Conservation (phyloP, 352 stramenopile genomes). For the Pilasporangium apinafurcum region DNA sequence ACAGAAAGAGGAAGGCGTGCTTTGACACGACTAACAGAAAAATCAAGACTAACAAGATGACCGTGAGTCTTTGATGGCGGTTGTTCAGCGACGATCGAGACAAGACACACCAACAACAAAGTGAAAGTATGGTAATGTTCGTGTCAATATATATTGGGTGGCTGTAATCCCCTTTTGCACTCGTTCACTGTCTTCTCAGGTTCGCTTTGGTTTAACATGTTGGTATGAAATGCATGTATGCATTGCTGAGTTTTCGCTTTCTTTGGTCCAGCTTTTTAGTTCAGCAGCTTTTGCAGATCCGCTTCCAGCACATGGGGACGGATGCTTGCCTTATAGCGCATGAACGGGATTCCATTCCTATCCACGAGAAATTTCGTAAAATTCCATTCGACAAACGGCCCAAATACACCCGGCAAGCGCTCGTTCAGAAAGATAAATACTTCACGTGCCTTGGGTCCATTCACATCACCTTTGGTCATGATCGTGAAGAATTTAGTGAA, state of each 20-base stretch:
- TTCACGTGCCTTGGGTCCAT: conserved; percentile 51
- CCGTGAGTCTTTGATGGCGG: no score
- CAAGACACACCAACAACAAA: background rate
- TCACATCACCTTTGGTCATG: conserved; percentile 62
- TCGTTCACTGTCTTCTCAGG: background rate
- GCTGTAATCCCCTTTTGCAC: background rate
- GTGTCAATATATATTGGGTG: conserved; percentile 8
- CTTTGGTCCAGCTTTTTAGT: background rate
- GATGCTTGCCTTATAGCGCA: conserved; percentile 28
- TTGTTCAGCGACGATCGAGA: background rate
- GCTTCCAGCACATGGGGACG: conserved; percentile 24
- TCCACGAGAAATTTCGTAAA: conserved; percentile 67
- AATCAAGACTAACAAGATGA: no score
- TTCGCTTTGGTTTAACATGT: background rate
- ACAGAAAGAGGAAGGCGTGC: no score
- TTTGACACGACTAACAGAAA: no score
- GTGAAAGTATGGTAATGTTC: background rate
- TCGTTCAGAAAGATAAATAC: conserved; percentile 67
- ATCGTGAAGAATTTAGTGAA: conserved; percentile 31
- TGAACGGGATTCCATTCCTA: conserved; percentile 26
- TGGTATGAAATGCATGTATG: no score
- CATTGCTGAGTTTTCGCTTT: background rate
- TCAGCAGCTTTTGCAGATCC: conserved; percentile 26
- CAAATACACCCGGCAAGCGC: conserved; percentile 19
- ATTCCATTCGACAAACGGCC: conserved; percentile 54